Conservation (phyloP, 768 basidiomycete genomes). For the Suillus variegatus region DNA sequence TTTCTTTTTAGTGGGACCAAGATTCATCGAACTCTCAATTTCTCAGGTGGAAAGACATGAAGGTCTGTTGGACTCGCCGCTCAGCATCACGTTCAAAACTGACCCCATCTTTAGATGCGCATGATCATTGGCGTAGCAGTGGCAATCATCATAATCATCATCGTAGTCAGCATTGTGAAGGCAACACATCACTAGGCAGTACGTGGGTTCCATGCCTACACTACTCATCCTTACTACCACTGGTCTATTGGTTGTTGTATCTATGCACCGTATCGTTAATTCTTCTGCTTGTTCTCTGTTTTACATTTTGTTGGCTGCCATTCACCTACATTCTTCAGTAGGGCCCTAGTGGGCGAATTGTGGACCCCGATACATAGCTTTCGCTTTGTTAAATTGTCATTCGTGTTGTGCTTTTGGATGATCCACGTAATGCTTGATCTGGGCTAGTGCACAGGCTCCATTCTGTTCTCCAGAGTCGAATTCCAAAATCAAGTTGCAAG, state of each 20-base stretch:
- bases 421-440: slow-evolving; percentile 3
- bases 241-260: slow-evolving; percentile 42
- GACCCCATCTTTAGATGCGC: slow-evolving; percentile 68
- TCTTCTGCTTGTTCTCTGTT: slow-evolving; percentile 22
- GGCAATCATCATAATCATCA: slow-evolving; percentile 89
- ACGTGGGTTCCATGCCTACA: slow-evolving; percentile 4
- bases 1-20: background rate
- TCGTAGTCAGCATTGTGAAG: slow-evolving; percentile 93
- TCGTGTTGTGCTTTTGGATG: slow-evolving; percentile 27
- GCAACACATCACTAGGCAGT: slow-evolving; percentile 56
- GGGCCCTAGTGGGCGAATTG: slow-evolving; percentile 16
- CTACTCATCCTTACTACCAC: slow-evolving; percentile 12
- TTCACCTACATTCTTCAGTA: slow-evolving; percentile 12
- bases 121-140: slow-evolving; percentile 94
- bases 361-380: slow-evolving; percentile 25
- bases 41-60: slow-evolving; percentile 95
- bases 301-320: slow-evolving; percentile 13
- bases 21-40: slow-evolving; percentile 13
- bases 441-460: background rate
- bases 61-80: slow-evolving; percentile 48
- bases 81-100: slow-evolving; percentile 8
- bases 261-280: slow-evolving; percentile 41
- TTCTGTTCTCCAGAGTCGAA: background rate
- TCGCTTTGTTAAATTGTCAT: slow-evolving; percentile 13
- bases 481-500: background rate